phyloP scores from a whole-genome alignment of 495 filamentous ascomycete species.

The Penicillium odoratum region DNA sequence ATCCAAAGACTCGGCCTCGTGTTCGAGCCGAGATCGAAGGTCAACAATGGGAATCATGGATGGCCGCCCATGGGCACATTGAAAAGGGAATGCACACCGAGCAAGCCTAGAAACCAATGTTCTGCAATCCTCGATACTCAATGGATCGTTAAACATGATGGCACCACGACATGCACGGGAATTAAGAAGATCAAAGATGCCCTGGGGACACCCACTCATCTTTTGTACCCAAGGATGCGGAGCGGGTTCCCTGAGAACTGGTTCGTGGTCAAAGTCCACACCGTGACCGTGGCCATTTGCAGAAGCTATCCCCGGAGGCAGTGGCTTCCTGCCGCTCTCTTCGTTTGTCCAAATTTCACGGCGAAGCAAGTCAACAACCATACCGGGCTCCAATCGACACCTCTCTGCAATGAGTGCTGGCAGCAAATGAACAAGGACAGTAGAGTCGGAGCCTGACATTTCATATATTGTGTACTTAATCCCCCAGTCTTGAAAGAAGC shows the following conservation, averaged over 20 bases:
- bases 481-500: constrained; percentile 70
- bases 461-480: constrained; percentile 54
- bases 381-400: constrained; percentile 66
- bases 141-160: constrained; percentile 93
- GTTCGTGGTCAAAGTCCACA: neutral
- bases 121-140: constrained; percentile 65
- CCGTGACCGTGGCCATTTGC: neutral
- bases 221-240: constrained; percentile 53
- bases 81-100: constrained; percentile 80
- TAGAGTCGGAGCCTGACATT: constrained; percentile 12
- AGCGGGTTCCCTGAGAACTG: neutral
- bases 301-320: neutral
- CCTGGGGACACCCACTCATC: constrained; percentile 67
- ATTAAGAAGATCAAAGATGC: constrained; percentile 84
- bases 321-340: constrained; percentile 28
- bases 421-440: constrained; percentile 55
- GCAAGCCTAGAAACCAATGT: constrained; percentile 62
- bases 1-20: neutral
- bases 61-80: constrained; percentile 86
- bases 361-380: constrained; percentile 70
- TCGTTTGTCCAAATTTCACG: constrained; percentile 66
- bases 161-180: constrained; percentile 87
- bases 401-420: constrained; percentile 73
- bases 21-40: constrained; percentile 31
- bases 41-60: constrained; percentile 74